Conservation (phyloP, 371 early-diverging fungal genomes). For the Catenaria anguillulae region DNA sequence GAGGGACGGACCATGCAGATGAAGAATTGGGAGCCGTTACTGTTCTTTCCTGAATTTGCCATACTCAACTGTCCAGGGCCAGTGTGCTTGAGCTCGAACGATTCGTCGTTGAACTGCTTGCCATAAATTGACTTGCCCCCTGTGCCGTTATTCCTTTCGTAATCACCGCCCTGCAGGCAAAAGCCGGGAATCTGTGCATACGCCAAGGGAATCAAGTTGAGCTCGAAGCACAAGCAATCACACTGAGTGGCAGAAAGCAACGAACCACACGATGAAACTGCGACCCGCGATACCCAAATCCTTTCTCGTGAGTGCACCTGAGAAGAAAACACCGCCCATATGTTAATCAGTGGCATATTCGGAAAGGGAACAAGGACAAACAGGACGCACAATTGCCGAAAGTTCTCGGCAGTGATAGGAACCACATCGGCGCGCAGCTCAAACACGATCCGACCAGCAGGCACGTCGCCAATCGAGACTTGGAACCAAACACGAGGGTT, state of each 20-base stretch:
- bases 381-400: conserved; percentile 58
- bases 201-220: no score
- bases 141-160: conserved; percentile 76
- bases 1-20: conserved; percentile 54
- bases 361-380: background rate
- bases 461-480: background rate
- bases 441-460: conserved; percentile 17
- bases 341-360: no score
- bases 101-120: conserved; percentile 47
- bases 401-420: conserved; percentile 97
- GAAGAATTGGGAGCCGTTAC: conserved; percentile 99
- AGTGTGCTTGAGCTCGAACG: conserved; percentile 36
- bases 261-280: conserved; percentile 64
- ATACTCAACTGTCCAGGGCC: conserved; percentile 59
- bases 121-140: conserved; percentile 68
- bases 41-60: conserved; percentile 87
- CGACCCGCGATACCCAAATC: conserved; percentile 61
- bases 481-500: conserved; percentile 2
- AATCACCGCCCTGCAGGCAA: conserved; percentile 86
- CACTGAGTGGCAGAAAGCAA: no score
- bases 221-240: no score
- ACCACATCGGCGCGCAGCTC: conserved; percentile 58
- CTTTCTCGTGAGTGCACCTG: conserved; percentile 59
- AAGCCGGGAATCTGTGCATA: background rate
- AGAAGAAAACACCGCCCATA: no score